Percentiles rank a stretch among this genome's conserved stretches.
Conservation (phyloP, 1,284 basidiomycete species). For the Papiliotrema laurentii region DNA sequence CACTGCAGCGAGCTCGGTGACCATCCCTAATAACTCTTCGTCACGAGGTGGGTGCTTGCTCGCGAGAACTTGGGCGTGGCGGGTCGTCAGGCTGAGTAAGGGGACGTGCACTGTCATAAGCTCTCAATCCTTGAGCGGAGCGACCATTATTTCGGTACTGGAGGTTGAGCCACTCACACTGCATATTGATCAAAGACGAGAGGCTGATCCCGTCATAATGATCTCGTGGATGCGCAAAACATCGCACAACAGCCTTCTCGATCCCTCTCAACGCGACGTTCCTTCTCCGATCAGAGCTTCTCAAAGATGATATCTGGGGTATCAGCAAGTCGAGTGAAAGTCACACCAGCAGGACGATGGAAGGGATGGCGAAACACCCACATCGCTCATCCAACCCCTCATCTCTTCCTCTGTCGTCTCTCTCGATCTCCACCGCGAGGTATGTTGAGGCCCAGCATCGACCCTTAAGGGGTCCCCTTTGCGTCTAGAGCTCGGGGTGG, state of each 20-base stretch:
- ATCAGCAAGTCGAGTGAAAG: neutral
- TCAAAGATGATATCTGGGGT: slow-evolving; percentile 12
- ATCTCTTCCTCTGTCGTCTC: slow-evolving; percentile 5
- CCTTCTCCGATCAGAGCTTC: slow-evolving; percentile 25
- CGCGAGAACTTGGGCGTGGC: slow-evolving; percentile 31
- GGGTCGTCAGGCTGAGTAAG: slow-evolving; percentile 26
- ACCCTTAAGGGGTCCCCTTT: neutral
- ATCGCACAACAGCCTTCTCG: slow-evolving; percentile 15
- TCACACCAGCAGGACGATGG: neutral
- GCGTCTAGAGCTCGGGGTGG: neutral
- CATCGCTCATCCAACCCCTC: slow-evolving; percentile 25
- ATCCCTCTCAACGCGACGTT: slow-evolving; percentile 19
- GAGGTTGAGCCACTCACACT: neutral
- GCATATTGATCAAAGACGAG: neutral
- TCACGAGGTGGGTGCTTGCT: slow-evolving; percentile 9
- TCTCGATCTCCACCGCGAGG: too few species aligned
- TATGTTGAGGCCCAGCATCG: too few species aligned
- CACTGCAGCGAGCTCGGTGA: slow-evolving; percentile 39
- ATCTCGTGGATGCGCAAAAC: slow-evolving; percentile 5
- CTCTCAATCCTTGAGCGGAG: too few species aligned
- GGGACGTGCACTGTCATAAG: slow-evolving; percentile 25
- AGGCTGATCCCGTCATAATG: neutral
- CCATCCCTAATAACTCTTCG: slow-evolving; percentile 27
- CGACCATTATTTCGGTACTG: too few species aligned
- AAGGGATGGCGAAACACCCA: slow-evolving; percentile 7